Evolutionary conservation across 208 protist species (phyloP).

Genomic region (Herpetomonas samuelpessoai): DNA sequence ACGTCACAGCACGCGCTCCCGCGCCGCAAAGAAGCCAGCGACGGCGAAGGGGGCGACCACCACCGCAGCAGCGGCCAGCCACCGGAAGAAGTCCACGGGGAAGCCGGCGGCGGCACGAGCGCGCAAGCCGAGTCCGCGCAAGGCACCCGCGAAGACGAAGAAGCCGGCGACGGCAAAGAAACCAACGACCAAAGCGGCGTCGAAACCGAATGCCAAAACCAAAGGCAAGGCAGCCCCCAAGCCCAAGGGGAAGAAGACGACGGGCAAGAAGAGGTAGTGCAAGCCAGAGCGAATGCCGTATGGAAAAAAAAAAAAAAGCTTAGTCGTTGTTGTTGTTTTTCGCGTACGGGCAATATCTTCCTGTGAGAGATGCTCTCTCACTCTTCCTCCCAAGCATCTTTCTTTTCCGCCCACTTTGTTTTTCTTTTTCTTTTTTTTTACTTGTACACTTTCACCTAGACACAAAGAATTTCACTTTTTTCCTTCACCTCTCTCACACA

Average conservation of each 20-base stretch:
- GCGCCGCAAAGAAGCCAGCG: too few relatives aligned
- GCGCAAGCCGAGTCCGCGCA: too few relatives aligned
- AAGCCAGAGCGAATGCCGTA: constrained; percentile 3
- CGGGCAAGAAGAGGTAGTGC: constrained; percentile 7
- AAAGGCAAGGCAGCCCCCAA: constrained; percentile 7
- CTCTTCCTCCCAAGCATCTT: too few relatives aligned
- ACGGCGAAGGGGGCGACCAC: not conserved
- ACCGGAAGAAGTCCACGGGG: not conserved
- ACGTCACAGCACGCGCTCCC: too few relatives aligned
- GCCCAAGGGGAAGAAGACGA: constrained; percentile 10
- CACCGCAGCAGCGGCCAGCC: not conserved
- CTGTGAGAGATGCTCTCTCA: too few relatives aligned
- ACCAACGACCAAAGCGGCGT: constrained; percentile 10
- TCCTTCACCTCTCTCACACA: constrained; percentile 5
- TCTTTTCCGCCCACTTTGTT: not conserved
- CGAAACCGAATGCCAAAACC: not conserved
- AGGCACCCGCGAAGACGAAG: not conserved
- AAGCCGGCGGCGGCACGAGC: too few relatives aligned
- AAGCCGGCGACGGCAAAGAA: not conserved
- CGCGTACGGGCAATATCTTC: too few relatives aligned
- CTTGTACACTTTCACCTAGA: not conserved
- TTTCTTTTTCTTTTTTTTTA: constrained; percentile 12
- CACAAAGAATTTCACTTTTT: not conserved
- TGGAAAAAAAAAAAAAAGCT: constrained; percentile 13
- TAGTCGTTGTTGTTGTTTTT: too few relatives aligned